Conservation (phyloP, 2,329 filamentous ascomycete genomes). For the Nectriaceae sp. region DNA sequence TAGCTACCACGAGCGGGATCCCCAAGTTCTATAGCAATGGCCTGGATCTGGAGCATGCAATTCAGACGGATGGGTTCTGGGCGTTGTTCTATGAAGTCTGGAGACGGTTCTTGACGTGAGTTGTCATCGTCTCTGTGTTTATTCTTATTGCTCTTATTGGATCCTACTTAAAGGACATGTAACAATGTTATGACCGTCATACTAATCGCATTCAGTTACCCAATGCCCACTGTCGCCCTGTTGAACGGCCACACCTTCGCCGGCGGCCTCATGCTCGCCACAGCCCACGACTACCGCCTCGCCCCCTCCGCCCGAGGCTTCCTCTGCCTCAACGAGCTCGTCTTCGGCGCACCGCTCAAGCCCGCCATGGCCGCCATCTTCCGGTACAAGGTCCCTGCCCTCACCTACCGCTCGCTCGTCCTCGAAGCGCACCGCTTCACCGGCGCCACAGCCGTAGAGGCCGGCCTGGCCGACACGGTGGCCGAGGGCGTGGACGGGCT, state of each 20-base stretch:
- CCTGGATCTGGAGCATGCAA: slow-evolving; percentile 72
- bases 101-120: slow-evolving; percentile 52
- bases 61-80: slow-evolving; percentile 61
- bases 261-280: slow-evolving; percentile 77
- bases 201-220: slow-evolving; percentile 58
- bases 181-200: no score
- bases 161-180: no score
- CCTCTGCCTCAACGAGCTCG: slow-evolving; percentile 78
- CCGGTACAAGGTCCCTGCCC: slow-evolving; percentile 63
- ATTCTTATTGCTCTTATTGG: no score
- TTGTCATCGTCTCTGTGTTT: neutral
- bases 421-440: slow-evolving; percentile 73
- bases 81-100: slow-evolving; percentile 66
- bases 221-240: slow-evolving; percentile 81
- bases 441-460: slow-evolving; percentile 62
- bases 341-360: slow-evolving; percentile 75
- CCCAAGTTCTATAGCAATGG: slow-evolving; percentile 83
- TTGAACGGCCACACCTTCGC: slow-evolving; percentile 82
- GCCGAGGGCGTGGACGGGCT: slow-evolving; percentile 64
- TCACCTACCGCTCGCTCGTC: slow-evolving; percentile 63
- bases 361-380: slow-evolving; percentile 76
- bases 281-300: slow-evolving; percentile 82
- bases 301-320: slow-evolving; percentile 72
- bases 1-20: slow-evolving; percentile 75
- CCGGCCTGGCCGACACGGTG: slow-evolving; percentile 68